phyloP scores from a whole-genome alignment of 2,329 filamentous ascomycete genomes.

The Fusarium tjaetaba region DNA sequence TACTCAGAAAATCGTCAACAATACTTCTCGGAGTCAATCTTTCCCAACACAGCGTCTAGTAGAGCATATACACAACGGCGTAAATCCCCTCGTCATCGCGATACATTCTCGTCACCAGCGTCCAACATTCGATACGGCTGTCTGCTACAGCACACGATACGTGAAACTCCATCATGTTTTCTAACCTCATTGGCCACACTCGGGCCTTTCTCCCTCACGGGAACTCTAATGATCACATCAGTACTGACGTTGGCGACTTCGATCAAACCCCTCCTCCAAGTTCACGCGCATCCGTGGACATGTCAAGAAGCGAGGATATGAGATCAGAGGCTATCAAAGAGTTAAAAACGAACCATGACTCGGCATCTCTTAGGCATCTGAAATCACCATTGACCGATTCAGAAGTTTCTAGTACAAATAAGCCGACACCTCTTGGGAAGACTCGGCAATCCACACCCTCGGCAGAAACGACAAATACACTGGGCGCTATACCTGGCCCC shows the following conservation, averaged over 20 bases:
- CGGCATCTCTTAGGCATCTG: slow-evolving; percentile 34
- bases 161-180: slow-evolving; percentile 33
- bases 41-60: neutral
- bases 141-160: neutral
- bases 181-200: slow-evolving; percentile 37
- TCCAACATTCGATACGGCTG: neutral
- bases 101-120: neutral
- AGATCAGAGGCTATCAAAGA: neutral
- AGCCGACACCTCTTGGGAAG: slow-evolving; percentile 32
- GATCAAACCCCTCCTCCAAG: slow-evolving; percentile 49
- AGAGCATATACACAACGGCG: neutral
- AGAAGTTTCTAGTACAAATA: slow-evolving; percentile 34
- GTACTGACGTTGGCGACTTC: slow-evolving; percentile 43
- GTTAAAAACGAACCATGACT: slow-evolving; percentile 5
- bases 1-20: neutral
- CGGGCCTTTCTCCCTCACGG: slow-evolving; percentile 30
- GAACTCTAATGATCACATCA: slow-evolving; percentile 20
- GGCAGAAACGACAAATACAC: neutral
- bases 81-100: neutral
- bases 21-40: neutral
- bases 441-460: slow-evolving; percentile 2
- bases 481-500: neutral
- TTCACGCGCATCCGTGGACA: slow-evolving; percentile 41
- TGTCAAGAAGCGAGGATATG: slow-evolving; percentile 24
- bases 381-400: slow-evolving; percentile 36